These are phyloP conservation scores for Chloris gayana DNA, from an alignment of 176 grass and related monocot genomes.

Conservation along the genomic window DNA sequence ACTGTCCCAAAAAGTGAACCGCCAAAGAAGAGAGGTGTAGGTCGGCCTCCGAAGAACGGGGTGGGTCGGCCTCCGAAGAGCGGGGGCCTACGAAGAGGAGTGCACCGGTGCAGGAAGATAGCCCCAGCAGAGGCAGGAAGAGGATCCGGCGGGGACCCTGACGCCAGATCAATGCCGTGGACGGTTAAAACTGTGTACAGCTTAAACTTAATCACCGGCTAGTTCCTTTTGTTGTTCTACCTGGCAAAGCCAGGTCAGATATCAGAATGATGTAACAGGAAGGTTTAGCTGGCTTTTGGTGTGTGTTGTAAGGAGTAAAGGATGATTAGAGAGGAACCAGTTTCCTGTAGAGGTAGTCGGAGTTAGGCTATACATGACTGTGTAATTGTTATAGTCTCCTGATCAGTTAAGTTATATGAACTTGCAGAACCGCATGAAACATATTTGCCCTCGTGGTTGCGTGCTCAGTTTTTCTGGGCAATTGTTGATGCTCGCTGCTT, in stretches of 20 bases:
- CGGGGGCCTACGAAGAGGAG: slow-evolving; percentile 35
- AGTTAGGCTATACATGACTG: slow-evolving; percentile 30
- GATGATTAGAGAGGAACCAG: slow-evolving; percentile 30
- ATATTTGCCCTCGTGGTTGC: not conserved
- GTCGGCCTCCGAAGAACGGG: slow-evolving; percentile 53
- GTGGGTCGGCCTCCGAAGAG: slow-evolving; percentile 54
- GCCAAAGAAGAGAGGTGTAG: slow-evolving; percentile 51
- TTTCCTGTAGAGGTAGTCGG: slow-evolving; percentile 31
- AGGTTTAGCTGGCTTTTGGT: slow-evolving; percentile 23
- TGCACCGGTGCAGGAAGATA: slow-evolving; percentile 36
- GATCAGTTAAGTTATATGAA: slow-evolving; percentile 10
- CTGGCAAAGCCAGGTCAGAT: slow-evolving; percentile 34
- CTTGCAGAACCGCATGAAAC: not conserved
- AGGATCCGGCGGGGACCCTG: slow-evolving; percentile 41
- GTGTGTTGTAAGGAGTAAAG: slow-evolving; percentile 28
- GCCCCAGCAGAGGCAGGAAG: slow-evolving; percentile 43
- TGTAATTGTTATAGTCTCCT: slow-evolving; percentile 29
- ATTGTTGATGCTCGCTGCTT: not conserved
- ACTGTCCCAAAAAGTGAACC: slow-evolving; percentile 17
- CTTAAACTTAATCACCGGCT: slow-evolving; percentile 30
- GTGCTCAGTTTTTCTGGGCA: not conserved
- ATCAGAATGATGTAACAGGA: slow-evolving; percentile 40
- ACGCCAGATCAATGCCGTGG: not conserved
- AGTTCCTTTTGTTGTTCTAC: slow-evolving; percentile 24
- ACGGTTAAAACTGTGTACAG: slow-evolving; percentile 43